A percentile compares a stretch with the other conserved stretches of the same genome.
phyloP scores from a whole-genome alignment of 1,284 basidiomycete species.

The Gomphus bonarii region DNA sequence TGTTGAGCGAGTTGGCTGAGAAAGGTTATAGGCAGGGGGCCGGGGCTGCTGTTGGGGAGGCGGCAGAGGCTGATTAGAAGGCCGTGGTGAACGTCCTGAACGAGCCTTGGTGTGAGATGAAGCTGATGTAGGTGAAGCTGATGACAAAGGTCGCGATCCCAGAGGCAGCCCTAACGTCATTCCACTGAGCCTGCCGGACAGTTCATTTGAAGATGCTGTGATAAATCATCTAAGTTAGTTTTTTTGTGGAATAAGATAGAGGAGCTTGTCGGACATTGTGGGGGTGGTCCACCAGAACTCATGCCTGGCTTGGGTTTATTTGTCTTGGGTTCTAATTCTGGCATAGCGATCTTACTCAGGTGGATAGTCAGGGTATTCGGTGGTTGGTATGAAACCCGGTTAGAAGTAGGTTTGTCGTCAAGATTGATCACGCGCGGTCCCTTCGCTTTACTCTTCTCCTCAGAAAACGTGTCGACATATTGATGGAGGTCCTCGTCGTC shows the following conservation, averaged over 20 bases:
- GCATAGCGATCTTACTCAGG: slow-evolving; percentile 75
- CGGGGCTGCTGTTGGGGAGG: background rate
- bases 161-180: too few species aligned
- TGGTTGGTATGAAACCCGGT: slow-evolving; percentile 36
- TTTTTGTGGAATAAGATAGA: background rate
- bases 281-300: background rate
- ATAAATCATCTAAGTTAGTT: background rate
- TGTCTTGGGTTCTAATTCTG: slow-evolving; percentile 51
- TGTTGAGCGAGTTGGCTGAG: too few species aligned
- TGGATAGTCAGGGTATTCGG: slow-evolving; percentile 59
- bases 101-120: background rate
- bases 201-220: background rate
- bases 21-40: too few species aligned
- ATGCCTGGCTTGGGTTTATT: background rate
- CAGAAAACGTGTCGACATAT: slow-evolving; percentile 69
- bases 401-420: background rate
- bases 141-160: background rate
- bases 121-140: background rate
- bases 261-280: background rate
- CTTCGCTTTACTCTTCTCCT: slow-evolving; percentile 34
- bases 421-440: slow-evolving; percentile 7
- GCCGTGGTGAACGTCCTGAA: background rate
- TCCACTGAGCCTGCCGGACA: too few species aligned
- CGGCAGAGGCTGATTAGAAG: background rate
- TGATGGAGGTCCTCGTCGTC: slow-evolving; percentile 63